Evolutionary conservation across 1,139 yeast genomes (phyloP), one percentile per base, ranked within the genome.

Genomic region (Zygosaccharomyces pseudobailii): DNA sequence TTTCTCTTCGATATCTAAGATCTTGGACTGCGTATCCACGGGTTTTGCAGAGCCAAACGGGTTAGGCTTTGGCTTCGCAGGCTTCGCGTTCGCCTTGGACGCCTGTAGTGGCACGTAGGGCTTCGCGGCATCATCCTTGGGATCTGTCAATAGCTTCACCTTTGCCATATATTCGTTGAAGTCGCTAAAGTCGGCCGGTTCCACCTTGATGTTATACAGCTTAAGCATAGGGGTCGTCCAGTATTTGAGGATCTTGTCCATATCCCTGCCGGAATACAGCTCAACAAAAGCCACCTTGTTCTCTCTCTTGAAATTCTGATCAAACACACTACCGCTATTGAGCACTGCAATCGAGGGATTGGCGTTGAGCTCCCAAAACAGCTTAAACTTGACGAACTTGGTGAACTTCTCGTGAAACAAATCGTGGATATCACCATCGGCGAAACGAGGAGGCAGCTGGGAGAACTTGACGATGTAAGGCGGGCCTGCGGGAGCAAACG

Each of bases 281-380:
- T 82, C 87, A 4, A 80, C 84, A 66, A 81, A 81, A 5, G 84
- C 80, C n/a, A 79, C 79, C 58, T 78, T 80, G 48, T 70, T 71
- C 34, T 58, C 62, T 35, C 60, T 59, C 42, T 65, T 66, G 40
- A 69, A 58, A 27, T 65, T 54, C 25, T 60, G 65, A n/a, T 62
- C 58, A 41, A 69, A 65, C 27, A 61, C 53, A 2, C 52, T 37
- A 1, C 61, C 58, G 22, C 52, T 50, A 37, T 61, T 59, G 34
- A 59, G 37, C 1, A 58, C 48, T 6, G 52, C 46, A 6, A 59
- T 52, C 5, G 67, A 50, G 3, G 63, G 58, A 34, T 63, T 62
- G 42, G 53, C 57, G 45, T 70, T 66, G 10, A 68, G 47, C 42
- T 71, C 75, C 73, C 74, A 71, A 45, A 69, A 68, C 23, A 71